A percentile compares a stretch with the other conserved stretches of the same genome.
Evolutionary conservation across 2,329 filamentous ascomycete species (phyloP).

Genomic region (Cordyceps cicadae): DNA sequence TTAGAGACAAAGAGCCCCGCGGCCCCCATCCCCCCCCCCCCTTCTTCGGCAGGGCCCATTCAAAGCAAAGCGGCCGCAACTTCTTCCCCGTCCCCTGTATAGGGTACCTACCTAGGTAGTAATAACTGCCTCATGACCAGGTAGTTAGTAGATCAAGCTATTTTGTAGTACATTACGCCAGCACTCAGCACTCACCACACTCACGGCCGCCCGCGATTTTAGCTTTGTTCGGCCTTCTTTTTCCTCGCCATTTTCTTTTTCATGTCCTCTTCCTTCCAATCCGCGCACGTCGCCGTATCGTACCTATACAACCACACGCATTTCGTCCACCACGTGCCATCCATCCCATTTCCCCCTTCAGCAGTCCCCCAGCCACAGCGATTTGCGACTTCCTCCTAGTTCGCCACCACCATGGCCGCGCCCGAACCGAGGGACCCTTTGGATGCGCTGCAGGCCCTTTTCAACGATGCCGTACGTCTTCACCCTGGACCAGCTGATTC

Average conservation of each 20-base stretch:
- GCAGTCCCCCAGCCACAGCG: background rate
- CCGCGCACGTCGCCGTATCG: background rate
- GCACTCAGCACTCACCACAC: too few species aligned
- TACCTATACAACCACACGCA: background rate
- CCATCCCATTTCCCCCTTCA: background rate
- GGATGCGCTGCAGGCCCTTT: slow-evolving; percentile 41
- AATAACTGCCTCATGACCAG: too few species aligned
- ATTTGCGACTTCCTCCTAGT: slow-evolving; percentile 1
- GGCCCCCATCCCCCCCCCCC: too few species aligned
- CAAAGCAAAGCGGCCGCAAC: too few species aligned
- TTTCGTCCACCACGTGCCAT: background rate
- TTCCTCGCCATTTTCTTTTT: background rate
- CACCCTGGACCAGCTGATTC: background rate
- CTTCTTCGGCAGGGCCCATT: too few species aligned
- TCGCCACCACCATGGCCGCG: slow-evolving; percentile 22
- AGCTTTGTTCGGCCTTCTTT: too few species aligned
- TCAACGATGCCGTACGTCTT: slow-evolving; percentile 46
- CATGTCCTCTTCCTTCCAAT: background rate
- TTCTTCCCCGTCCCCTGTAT: too few species aligned
- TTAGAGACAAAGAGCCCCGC: too few species aligned
- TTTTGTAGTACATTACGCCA: too few species aligned
- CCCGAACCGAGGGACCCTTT: slow-evolving; percentile 31
- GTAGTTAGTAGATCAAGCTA: too few species aligned
- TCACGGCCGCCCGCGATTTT: too few species aligned
- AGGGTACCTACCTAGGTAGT: too few species aligned